These are phyloP conservation scores for Argentina anserina DNA, from an alignment of 306 rosid genomes.

Conservation along the genomic window DNA sequence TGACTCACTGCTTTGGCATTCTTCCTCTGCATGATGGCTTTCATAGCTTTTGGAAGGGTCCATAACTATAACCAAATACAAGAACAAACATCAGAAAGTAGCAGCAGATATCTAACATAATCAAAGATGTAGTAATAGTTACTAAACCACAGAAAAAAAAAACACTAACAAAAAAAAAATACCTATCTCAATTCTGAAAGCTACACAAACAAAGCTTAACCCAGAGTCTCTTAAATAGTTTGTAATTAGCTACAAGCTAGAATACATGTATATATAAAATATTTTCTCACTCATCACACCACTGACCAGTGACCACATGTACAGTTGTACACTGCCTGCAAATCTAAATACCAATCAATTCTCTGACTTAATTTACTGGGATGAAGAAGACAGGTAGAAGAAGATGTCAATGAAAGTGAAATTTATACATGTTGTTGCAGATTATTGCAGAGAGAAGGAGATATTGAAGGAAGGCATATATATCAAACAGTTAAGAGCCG, in stretches of 20 bases:
- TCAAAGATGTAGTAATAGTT: not conserved
- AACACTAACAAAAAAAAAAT: slow-evolving; percentile 25
- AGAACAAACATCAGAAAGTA: not conserved
- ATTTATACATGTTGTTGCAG: slow-evolving; percentile 19
- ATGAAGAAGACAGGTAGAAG: slow-evolving; percentile 64
- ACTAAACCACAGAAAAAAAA: not conserved
- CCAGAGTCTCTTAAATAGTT: slow-evolving; percentile 27
- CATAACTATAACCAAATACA: slow-evolving; percentile 36
- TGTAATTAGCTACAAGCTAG: not conserved
- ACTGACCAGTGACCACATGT: slow-evolving; percentile 41
- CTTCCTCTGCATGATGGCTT: slow-evolving; percentile 45
- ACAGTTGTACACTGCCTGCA: slow-evolving; percentile 70
- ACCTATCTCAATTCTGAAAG: slow-evolving; percentile 22
- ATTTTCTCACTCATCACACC: slow-evolving; percentile 11
- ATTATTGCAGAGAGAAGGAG: not conserved
- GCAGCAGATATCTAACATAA: slow-evolving; percentile 3
- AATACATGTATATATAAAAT: not conserved
- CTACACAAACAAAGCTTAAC: slow-evolving; percentile 9
- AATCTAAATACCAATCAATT: slow-evolving; percentile 57
- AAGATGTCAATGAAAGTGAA: slow-evolving; percentile 68
- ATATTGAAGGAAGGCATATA: slow-evolving; percentile 35
- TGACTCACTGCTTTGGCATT: slow-evolving; percentile 91
- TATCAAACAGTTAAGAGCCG: slow-evolving; percentile 8
- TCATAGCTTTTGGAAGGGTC: slow-evolving; percentile 50
- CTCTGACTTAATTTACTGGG: slow-evolving; percentile 52